Evolutionary conservation across 148 eudicot species (phyloP).

Genomic region (Camellia japonica): DNA sequence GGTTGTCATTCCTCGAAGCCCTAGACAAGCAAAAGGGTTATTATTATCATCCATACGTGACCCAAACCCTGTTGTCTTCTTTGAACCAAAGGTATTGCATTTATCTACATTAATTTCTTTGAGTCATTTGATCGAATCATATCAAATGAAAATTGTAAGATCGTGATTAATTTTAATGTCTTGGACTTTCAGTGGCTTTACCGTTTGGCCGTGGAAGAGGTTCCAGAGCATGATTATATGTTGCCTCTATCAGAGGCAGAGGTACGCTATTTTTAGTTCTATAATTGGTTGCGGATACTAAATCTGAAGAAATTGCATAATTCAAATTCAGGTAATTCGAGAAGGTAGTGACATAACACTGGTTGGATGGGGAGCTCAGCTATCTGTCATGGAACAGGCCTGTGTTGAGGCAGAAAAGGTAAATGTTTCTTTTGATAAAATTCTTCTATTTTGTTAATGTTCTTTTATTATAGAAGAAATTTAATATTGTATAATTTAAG

Average conservation of each 20-base stretch:
- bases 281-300: neutral
- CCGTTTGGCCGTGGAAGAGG: conserved; percentile 93
- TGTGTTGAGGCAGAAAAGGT: conserved; percentile 96
- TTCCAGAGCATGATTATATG: conserved; percentile 89
- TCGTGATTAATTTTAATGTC: conserved; percentile 4
- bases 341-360: conserved; percentile 94
- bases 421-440: neutral
- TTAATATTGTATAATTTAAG: neutral
- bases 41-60: conserved; percentile 83
- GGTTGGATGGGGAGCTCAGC: conserved; percentile 98
- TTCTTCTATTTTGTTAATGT: neutral
- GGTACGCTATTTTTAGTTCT: conserved; percentile 38
- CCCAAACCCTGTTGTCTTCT: conserved; percentile 92
- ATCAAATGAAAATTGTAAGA: neutral
- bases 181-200: conserved; percentile 71
- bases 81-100: conserved; percentile 84
- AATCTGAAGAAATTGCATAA: conserved; percentile 9
- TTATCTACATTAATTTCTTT: conserved; percentile 11
- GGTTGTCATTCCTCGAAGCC: conserved; percentile 97
- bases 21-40: conserved; percentile 90
- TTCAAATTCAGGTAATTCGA: conserved; percentile 57
- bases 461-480: conserved; percentile 2
- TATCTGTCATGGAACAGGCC: conserved; percentile 83
- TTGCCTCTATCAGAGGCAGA: conserved; percentile 90
- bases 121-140: neutral